Conservation (phyloP, 78 protist genomes). For the Mantamonas sphyraenae region DNA sequence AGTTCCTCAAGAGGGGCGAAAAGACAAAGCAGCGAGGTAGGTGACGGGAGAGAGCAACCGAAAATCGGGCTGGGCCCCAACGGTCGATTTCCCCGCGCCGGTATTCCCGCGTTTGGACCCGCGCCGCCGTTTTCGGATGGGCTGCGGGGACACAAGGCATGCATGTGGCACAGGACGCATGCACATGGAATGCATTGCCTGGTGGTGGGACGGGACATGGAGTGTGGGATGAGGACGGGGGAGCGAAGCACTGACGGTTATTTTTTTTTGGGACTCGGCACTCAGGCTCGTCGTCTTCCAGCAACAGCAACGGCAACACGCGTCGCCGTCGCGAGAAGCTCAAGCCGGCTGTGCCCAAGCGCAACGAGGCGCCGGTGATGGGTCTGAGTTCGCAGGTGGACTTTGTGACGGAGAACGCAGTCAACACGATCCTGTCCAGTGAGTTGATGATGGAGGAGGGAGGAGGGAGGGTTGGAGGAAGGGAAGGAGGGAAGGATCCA, state of each 20-base stretch:
- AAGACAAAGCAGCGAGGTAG: background rate
- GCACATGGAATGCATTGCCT: background rate
- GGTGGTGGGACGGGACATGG: background rate
- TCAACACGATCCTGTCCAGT: slow-evolving; percentile 27
- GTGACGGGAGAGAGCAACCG: background rate
- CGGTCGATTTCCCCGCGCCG: background rate
- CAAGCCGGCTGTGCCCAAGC: slow-evolving; percentile 18
- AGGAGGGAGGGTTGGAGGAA: no score
- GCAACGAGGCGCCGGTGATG: slow-evolving; percentile 26
- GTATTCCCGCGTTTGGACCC: background rate
- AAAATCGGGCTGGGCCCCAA: background rate
- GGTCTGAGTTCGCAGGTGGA: slow-evolving; percentile 30
- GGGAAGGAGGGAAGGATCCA: no score
- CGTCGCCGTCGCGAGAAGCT: background rate
- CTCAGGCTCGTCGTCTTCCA: background rate
- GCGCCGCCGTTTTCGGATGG: background rate
- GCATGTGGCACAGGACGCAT: background rate
- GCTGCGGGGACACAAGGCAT: background rate
- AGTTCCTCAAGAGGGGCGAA: background rate
- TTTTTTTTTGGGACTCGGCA: background rate
- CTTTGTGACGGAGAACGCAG: slow-evolving; percentile 49
- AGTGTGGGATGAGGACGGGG: background rate
- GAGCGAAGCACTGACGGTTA: background rate
- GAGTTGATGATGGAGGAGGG: background rate
- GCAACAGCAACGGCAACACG: background rate